Percentiles rank a stretch among this genome's conserved stretches.
phyloP scores from a whole-genome alignment of 208 protist species.

The Balamuthia mandrillaris region DNA sequence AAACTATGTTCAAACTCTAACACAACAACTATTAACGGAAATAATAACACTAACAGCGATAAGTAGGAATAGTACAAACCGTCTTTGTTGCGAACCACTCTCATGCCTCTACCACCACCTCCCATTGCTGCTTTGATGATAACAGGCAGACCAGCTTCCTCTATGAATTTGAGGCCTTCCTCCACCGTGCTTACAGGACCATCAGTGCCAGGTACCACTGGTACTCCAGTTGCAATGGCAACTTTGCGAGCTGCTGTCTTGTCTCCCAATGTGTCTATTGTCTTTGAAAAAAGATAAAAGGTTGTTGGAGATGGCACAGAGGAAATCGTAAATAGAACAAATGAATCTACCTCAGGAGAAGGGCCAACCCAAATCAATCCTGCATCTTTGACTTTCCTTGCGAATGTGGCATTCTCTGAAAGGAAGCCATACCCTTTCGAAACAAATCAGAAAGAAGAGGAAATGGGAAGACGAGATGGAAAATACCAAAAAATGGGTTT shows the following conservation, averaged over 20 bases:
- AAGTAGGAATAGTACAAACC: background rate
- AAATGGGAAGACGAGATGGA: background rate
- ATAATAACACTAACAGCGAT: background rate
- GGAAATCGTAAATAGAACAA: background rate
- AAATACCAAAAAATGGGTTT: constrained; percentile 16
- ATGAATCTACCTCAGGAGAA: background rate
- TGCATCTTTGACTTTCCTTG: constrained; percentile 13
- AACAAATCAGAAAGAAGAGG: background rate
- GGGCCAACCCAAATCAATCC: constrained; percentile 54
- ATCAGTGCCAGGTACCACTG: constrained; percentile 57
- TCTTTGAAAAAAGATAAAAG: constrained; percentile 45
- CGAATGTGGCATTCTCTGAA: constrained; percentile 56
- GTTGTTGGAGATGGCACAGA: background rate
- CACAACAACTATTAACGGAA: background rate
- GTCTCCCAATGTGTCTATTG: constrained; percentile 52
- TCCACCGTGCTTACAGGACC: constrained; percentile 22
- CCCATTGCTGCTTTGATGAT: constrained; percentile 94
- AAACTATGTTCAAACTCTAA: constrained; percentile 47
- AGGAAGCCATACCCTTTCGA: constrained; percentile 52
- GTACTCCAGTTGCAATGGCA: constrained; percentile 31
- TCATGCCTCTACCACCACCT: constrained; percentile 75
- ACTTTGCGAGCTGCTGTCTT: constrained; percentile 60
- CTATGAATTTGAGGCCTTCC: constrained; percentile 65
- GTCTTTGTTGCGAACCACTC: background rate
- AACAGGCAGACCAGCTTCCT: constrained; percentile 87